Evolutionary conservation across 1,284 basidiomycete species (phyloP), one percentile per base, ranked within the genome.

Genomic region (Trichosporon sp.): DNA sequence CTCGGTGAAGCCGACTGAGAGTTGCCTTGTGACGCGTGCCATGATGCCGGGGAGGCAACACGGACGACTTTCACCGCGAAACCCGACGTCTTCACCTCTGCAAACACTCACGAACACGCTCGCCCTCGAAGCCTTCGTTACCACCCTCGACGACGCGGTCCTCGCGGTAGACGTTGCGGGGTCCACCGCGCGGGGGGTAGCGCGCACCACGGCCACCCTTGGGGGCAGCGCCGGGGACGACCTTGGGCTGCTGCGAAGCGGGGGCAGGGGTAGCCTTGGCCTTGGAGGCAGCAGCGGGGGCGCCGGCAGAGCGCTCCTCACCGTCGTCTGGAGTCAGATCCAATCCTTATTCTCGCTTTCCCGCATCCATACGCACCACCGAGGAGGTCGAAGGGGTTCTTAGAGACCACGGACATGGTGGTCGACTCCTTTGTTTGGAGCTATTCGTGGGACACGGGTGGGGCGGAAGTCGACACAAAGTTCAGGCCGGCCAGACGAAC

Each of bases 341-440:
- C 8, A 14, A 31, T 19, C 16, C 23, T 34, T 37, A 9, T 19
- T 2, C 2, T n/a, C 27, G 25, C 29, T 34, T 27, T 23, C 11
- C 37, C 13, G 31, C 40, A n/a, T 8, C 14, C 29, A 5, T 61
- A 73, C 75, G 70, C 70, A 79, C 78, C 77, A 67, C 78, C 79
- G 70, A 81, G 76, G 66, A 79, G 74, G 75, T 78, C 79, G 78
- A 81, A 81, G 65, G 79, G 77, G 74, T 81, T 81, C 72, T 75
- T 79, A 64, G 79, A 81, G 65, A 76, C 74, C 71, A 81, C 78
- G 65, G 79, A 79, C 79, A 80, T 80, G 64, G 70, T 77, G 69
- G 67, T 69, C 65, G 64, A 65, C 66, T 68, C 66, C 66, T 58
- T 59, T 58, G 56, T 59, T 13, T 65, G 64, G 66, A 68, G 66